phyloP scores from a whole-genome alignment of 2,329 filamentous ascomycete genomes.

The Diaporthe sp. region DNA sequence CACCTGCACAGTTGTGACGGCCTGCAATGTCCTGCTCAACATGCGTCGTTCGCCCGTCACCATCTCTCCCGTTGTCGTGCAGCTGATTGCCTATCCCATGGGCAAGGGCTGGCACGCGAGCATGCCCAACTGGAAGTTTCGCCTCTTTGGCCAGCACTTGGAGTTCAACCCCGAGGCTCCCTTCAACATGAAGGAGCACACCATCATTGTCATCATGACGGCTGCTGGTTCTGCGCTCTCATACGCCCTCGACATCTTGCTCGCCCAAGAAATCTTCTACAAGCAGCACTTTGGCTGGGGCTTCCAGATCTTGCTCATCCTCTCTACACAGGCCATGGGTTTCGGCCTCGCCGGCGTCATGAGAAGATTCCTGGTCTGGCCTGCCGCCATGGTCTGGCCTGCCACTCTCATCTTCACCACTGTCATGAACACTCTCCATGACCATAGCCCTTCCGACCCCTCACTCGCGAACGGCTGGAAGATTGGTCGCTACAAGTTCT shows the following conservation, averaged over 20 bases:
- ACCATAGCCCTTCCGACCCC: conserved; percentile 64
- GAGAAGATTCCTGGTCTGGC: conserved; percentile 71
- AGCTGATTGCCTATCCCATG: conserved; percentile 67
- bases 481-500: conserved; percentile 70
- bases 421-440: conserved; percentile 75
- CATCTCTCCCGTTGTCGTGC: conserved; percentile 67
- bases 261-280: conserved; percentile 62
- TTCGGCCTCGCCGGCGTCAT: conserved; percentile 73
- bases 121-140: conserved; percentile 50
- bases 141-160: conserved; percentile 50
- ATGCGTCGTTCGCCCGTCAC: conserved; percentile 63
- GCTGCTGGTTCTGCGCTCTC: conserved; percentile 52
- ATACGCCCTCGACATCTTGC: conserved; percentile 56
- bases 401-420: conserved; percentile 70
- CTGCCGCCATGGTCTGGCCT: conserved; percentile 76
- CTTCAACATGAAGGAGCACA: conserved; percentile 63
- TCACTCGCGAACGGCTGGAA: conserved; percentile 59
- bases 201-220: conserved; percentile 63
- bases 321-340: conserved; percentile 74
- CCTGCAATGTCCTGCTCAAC: conserved; percentile 67
- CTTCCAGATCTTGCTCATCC: conserved; percentile 71
- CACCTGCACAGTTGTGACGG: conserved; percentile 70
- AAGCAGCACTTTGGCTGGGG: conserved; percentile 67
- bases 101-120: conserved; percentile 45
- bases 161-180: conserved; percentile 55